Conservation (phyloP, 345 rosid species). For the Theobroma cacao region DNA sequence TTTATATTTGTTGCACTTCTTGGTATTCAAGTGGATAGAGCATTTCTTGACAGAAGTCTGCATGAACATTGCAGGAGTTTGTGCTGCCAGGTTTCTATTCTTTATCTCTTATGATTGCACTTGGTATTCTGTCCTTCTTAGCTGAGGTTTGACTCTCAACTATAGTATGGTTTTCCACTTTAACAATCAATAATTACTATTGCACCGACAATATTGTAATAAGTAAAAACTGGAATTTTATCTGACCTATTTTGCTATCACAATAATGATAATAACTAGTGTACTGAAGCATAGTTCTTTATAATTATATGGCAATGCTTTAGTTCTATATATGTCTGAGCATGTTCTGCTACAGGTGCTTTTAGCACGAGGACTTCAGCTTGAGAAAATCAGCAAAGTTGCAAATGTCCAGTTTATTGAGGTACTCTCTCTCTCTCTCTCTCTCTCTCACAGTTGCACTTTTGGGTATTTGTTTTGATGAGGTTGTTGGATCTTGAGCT, state of each 20-base stretch:
- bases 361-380: conserved; percentile 84
- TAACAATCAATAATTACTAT: neutral
- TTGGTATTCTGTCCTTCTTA: conserved; percentile 66
- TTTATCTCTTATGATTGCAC: conserved; percentile 50
- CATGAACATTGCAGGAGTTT: conserved; percentile 49
- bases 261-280: neutral
- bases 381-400: conserved; percentile 82
- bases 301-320: neutral
- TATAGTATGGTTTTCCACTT: neutral
- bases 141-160: conserved; percentile 57
- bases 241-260: neutral
- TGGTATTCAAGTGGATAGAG: neutral
- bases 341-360: conserved; percentile 43
- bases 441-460: neutral
- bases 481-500: neutral
- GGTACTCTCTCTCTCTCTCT: conserved; percentile 41
- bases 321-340: conserved; percentile 8
- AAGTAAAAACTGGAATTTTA: neutral
- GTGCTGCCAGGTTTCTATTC: conserved; percentile 63
- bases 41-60: neutral
- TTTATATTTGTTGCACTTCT: neutral
- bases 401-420: conserved; percentile 63
- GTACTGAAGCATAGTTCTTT: neutral
- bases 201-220: neutral
- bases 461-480: neutral